Base-by-base conservation (phyloP, 2,329 filamentous ascomycete species). In the Thermothelomyces thermophilus region DNA sequence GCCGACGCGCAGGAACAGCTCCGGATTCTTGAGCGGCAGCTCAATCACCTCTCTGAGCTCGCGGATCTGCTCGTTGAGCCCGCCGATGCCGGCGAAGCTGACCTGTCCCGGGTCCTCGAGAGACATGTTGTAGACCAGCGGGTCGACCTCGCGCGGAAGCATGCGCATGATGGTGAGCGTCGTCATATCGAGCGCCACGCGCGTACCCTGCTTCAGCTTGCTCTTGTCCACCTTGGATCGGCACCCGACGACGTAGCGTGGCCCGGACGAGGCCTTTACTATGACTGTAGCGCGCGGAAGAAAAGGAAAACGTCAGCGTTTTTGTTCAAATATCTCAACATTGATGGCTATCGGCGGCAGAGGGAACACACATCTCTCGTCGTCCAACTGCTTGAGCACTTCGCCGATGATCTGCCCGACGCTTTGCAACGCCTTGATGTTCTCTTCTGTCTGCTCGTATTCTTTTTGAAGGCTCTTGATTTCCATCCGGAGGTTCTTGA, bases 91-190 rank as follows among this genome's bases (percentile, higher is more conserved):
- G 35, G 86, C 91, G 70, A 98, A 98, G 75, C 88, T 96, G 70
- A 98, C 86, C 70, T 97, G 91, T 5, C 93, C 93, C 0, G 93
- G 93, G 67, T 98, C 93, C 70, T 98, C 93, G 62, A 98, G 73
- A 17, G 93, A 98, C 93, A 98, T 98, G 77, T 98, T 98, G 80
- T 98, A 98, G 60, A 98, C 93, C 60, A 98, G 78, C 17, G 93
- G 93, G 66, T 98, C 93, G 66, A 98, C 94, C 75, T 98, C 93
- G 68, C 93, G 86, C 53, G 93, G 94, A 41, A 98, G 79, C 93
- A 98, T 98, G 64, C 93, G 88, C 93, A 98, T 98, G 71, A 98
- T 98, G 54, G 93, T 98, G 60, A 98, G 86, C 17, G 93, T 98
- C 45, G 93, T 98, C 93, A 98, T 98, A 66, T 98, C 93, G 53